A percentile compares a stretch with the other conserved stretches of the same genome.
Evolutionary conservation across 176 grass and related monocot species (phyloP).

Genomic region (Musa beccarii): DNA sequence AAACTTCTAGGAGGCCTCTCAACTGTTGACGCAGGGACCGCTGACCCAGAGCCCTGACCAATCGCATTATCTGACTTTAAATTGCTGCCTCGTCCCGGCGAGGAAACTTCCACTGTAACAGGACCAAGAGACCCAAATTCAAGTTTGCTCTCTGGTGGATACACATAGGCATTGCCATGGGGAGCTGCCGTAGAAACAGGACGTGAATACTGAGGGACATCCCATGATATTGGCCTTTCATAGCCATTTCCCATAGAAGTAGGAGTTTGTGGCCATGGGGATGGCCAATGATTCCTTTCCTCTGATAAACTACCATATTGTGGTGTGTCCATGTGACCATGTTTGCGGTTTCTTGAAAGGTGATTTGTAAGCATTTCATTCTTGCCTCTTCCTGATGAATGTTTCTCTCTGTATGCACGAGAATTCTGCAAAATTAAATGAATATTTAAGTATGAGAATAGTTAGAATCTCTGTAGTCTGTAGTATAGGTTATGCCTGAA

Average conservation of each 20-base stretch:
- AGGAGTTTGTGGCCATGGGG: conserved; percentile 29
- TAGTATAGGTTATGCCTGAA: background rate
- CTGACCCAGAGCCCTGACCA: conserved; percentile 24
- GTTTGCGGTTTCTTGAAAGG: conserved; percentile 26
- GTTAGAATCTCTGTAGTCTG: background rate
- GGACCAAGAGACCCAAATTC: conserved; percentile 45
- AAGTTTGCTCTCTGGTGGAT: conserved; percentile 31
- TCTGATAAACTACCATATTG: conserved; percentile 26
- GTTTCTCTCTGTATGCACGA: conserved; percentile 33
- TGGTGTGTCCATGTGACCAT: conserved; percentile 25
- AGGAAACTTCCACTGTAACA: conserved; percentile 20
- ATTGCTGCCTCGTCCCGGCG: conserved; percentile 27
- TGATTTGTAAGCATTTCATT: conserved; percentile 31
- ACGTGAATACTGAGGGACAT: conserved; percentile 19
- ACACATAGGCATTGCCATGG: conserved; percentile 36
- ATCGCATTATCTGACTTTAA: conserved; percentile 17
- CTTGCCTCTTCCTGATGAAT: conserved; percentile 36
- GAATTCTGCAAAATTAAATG: conserved; percentile 37
- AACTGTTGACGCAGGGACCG: conserved; percentile 6
- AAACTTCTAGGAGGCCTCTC: conserved; percentile 23
- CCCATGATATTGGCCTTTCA: conserved; percentile 29
- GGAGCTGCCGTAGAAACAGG: conserved; percentile 25
- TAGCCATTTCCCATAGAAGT: conserved; percentile 23
- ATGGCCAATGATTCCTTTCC: conserved; percentile 26
- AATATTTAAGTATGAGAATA: conserved; percentile 5